Evolutionary conservation across 73 alveolate species (phyloP).

Genomic region (Breviolum minutum): DNA sequence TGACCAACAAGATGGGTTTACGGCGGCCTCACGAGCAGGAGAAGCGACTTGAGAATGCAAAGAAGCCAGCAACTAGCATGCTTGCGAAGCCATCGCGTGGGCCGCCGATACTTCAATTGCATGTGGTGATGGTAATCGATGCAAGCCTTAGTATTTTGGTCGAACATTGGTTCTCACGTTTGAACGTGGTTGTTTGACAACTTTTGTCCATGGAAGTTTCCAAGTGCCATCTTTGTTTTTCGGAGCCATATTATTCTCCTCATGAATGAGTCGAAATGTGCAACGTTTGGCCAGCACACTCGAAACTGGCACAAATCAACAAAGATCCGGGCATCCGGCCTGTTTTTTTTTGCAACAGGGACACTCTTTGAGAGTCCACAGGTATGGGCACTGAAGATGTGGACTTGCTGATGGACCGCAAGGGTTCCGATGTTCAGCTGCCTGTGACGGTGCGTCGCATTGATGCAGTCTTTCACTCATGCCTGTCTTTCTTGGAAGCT

Average conservation of each 20-base stretch:
- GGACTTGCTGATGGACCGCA: not conserved
- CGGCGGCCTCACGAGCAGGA: not conserved
- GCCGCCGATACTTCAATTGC: not conserved
- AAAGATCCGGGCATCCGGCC: no score
- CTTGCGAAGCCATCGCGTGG: not conserved
- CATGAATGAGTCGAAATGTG: no score
- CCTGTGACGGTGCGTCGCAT: constrained; percentile 26
- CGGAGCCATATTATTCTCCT: no score
- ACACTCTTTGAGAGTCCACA: not conserved
- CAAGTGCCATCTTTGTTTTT: no score
- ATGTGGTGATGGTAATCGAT: constrained; percentile 68
- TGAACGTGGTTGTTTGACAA: no score
- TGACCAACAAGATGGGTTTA: constrained; percentile 12
- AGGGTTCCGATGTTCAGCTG: constrained; percentile 22
- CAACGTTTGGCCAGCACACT: no score
- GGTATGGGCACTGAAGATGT: constrained; percentile 60
- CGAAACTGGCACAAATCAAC: no score
- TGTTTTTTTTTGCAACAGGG: no score
- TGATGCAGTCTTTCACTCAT: constrained; percentile 51
- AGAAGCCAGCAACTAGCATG: not conserved
- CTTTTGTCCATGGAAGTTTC: no score
- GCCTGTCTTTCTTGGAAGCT: constrained; percentile 18
- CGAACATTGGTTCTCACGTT: no score
- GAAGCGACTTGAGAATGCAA: not conserved
- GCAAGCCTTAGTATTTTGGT: constrained; percentile 28